Percentiles rank a stretch among this genome's conserved stretches.
These are phyloP conservation scores for Pleurotus tuber-regium DNA, from an alignment of 768 basidiomycete genomes.

Conservation along the genomic window DNA sequence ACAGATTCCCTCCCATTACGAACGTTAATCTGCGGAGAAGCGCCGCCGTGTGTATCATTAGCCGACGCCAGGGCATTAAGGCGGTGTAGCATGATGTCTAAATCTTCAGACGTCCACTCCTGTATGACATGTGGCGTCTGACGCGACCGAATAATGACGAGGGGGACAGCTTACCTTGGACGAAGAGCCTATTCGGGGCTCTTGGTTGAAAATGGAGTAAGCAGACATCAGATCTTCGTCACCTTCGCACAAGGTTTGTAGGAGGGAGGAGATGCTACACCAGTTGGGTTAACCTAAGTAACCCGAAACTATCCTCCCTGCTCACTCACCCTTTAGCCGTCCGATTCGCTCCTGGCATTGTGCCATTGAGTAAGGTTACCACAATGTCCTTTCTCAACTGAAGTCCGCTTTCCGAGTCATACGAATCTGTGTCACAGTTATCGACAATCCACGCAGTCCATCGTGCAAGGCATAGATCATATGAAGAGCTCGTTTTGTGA, in stretches of 20 bases:
- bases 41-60: slow-evolving; percentile 9
- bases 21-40: not conserved
- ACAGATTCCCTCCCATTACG: not conserved
- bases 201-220: slow-evolving; percentile 20
- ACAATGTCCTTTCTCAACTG: slow-evolving; percentile 47
- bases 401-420: slow-evolving; percentile 27
- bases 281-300: no score
- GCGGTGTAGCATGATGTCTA: slow-evolving; percentile 56
- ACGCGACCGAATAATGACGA: not conserved
- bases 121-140: slow-evolving; percentile 18
- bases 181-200: not conserved
- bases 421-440: slow-evolving; percentile 17
- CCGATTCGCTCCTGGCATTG: slow-evolving; percentile 35
- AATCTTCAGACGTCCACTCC: slow-evolving; percentile 50
- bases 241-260: slow-evolving; percentile 37
- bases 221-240: slow-evolving; percentile 31
- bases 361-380: slow-evolving; percentile 41
- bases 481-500: slow-evolving; percentile 28
- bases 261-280: slow-evolving; percentile 27
- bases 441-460: slow-evolving; percentile 68
- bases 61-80: slow-evolving; percentile 34
- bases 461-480: slow-evolving; percentile 58
- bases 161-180: not conserved
- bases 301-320: no score
- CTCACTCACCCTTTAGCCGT: slow-evolving; percentile 34